Evolutionary conservation across 192 early-diverging fungal species (phyloP).

Genomic region (Chytriomyces confervae): DNA sequence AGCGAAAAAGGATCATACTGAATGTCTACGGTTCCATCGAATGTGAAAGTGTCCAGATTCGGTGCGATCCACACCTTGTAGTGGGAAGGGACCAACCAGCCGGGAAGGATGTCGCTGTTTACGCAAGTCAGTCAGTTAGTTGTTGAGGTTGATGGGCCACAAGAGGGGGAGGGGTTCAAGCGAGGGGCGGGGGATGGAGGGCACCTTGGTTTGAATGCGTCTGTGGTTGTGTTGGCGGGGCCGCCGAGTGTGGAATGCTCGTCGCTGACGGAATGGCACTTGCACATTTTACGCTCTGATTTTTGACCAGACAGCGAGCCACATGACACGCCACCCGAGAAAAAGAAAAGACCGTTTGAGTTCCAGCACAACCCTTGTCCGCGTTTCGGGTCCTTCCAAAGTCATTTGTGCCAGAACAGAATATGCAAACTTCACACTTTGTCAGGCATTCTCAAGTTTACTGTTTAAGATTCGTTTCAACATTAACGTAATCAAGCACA

Average conservation of each 20-base stretch:
- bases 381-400: too few species aligned
- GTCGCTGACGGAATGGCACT: neutral
- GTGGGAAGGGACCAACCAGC: slow-evolving; percentile 74
- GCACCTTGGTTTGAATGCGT: too few species aligned
- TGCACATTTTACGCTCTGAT: neutral
- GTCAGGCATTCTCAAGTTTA: neutral
- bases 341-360: too few species aligned
- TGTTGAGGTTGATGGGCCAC: too few species aligned
- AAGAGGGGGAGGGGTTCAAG: too few species aligned
- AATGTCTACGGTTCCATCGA: slow-evolving; percentile 77
- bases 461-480: neutral
- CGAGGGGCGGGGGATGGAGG: too few species aligned
- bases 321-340: too few species aligned
- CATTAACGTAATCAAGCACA: too few species aligned
- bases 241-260: neutral
- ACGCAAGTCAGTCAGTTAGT: neutral
- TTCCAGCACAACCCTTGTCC: too few species aligned
- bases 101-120: slow-evolving; percentile 70
- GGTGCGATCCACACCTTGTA: slow-evolving; percentile 79
- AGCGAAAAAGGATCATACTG: slow-evolving; percentile 53
- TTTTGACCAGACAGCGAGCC: too few species aligned
- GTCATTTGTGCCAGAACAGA: too few species aligned
- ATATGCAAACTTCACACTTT: too few species aligned
- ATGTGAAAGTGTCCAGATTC: slow-evolving; percentile 77
- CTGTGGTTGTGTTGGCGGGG: neutral